Percentiles rank a stretch among this genome's conserved stretches.
These are phyloP conservation scores for Hypoxylon sp. DNA, from an alignment of 2,329 filamentous ascomycete genomes.

Conservation along the genomic window DNA sequence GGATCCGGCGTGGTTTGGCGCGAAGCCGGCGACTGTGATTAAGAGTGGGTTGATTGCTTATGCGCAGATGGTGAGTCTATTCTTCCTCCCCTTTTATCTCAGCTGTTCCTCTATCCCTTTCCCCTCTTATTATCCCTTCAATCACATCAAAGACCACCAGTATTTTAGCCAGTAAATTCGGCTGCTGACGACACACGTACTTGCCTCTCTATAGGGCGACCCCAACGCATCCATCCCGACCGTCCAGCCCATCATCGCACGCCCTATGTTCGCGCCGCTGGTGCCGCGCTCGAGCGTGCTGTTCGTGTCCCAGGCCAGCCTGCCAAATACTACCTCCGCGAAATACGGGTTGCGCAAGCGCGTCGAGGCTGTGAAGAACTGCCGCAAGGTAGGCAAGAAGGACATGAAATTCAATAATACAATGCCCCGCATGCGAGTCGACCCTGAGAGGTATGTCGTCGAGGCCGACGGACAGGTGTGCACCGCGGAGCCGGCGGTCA, in stretches of 20 bases:
- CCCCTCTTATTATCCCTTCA: constrained; percentile 1
- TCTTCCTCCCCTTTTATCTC: constrained; percentile 2
- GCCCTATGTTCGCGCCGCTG: constrained; percentile 87
- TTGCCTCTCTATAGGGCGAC: constrained; percentile 73
- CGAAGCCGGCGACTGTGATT: constrained; percentile 84
- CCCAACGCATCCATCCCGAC: constrained; percentile 89
- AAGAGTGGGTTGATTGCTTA: constrained; percentile 91
- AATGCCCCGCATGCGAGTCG: constrained; percentile 90
- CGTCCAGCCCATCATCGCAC: constrained; percentile 85
- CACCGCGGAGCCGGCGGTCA: constrained; percentile 78
- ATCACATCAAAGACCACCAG: neutral
- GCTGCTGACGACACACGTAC: neutral
- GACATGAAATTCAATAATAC: constrained; percentile 93
- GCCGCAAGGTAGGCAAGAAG: constrained; percentile 80
- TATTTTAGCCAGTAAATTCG: neutral
- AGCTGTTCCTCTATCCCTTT: constrained; percentile 1
- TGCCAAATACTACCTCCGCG: constrained; percentile 69
- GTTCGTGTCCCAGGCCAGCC: constrained; percentile 83
- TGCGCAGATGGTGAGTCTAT: constrained; percentile 80
- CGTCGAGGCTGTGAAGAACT: constrained; percentile 83
- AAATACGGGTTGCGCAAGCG: constrained; percentile 83
- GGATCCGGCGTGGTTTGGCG: constrained; percentile 87
- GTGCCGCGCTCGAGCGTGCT: constrained; percentile 82
- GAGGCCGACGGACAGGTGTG: constrained; percentile 86
- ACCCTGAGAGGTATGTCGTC: constrained; percentile 90